Evolutionary conservation across 257 asterid species (phyloP), one percentile per base, ranked within the genome.

Genomic region (Capsicum pubescens): DNA sequence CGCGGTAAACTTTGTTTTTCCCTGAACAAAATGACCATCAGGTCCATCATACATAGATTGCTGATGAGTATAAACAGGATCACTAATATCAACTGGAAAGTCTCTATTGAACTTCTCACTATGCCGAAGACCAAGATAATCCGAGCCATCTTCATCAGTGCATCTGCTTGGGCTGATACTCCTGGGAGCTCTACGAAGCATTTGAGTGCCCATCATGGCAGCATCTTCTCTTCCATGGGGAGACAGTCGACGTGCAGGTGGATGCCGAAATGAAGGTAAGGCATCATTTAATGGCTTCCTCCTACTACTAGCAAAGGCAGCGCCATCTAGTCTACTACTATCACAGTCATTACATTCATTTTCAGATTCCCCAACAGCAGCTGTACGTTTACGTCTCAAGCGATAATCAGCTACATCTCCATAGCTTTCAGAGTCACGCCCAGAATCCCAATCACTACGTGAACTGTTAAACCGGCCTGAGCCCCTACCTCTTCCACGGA

Each of bases 401-500:
- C 89, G 88, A 86, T 91, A 91, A 86, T 89, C 90, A 83, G 88
- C 86, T 36, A 83, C 86, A 80, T 89, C 88, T 68, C 83, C 82
- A 85, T 88, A 91, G 82, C 87, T 85, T 87, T 87, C 92, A 84
- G 88, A 92, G 81, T 93, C 88, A 39, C 90, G 91, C 42, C 84
- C 91, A 39, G 94, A 84, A 87, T 88, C 86, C 97, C 98, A 93
- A 14, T 93, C 95, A 78, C 90, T 55, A 52, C 81, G 93, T 2
- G 85, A 74, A 67, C 87, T 76, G 84, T 88, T 93, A 81, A 90
- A 85, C 58, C 93, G 87, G 58, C 92, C 91, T 14, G 90, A 86
- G 13, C 76, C 85, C 89, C 91, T 91, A 36, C 98, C 97, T 87
- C 90, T 92, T 86, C 94, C 97, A 83, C 79, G 88, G 81, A 87